These are phyloP conservation scores for Aspergillus olivimuriae DNA, from an alignment of 495 filamentous ascomycete genomes.

Conservation along the genomic window DNA sequence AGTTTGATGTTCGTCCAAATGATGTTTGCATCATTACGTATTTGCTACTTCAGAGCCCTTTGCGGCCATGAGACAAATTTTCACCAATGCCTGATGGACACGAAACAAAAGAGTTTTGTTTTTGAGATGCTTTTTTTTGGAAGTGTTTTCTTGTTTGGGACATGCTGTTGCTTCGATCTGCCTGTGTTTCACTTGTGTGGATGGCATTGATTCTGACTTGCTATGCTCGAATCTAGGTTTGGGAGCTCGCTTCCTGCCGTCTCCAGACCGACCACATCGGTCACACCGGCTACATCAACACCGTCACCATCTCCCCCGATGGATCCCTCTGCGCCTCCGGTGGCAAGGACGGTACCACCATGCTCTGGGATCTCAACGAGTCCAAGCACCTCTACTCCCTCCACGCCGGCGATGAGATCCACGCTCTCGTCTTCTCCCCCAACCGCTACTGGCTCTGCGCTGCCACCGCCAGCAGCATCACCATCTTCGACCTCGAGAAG, in stretches of 20 bases:
- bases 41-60: constrained; percentile 99
- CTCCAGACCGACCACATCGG: constrained; percentile 99
- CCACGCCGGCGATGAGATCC: constrained; percentile 99
- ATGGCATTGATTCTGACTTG: constrained; percentile 7
- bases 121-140: constrained; percentile 8
- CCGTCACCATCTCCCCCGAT: constrained; percentile 99
- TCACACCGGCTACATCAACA: constrained; percentile 99
- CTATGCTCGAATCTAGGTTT: constrained; percentile 60
- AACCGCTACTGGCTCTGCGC: constrained; percentile 99
- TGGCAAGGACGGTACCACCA: constrained; percentile 99
- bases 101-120: constrained; percentile 16
- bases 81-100: constrained; percentile 85
- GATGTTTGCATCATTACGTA: constrained; percentile 96
- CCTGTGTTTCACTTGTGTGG: too few species aligned
- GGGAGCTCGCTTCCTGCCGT: constrained; percentile 98
- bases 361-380: constrained; percentile 99
- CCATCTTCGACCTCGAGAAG: constrained; percentile 99
- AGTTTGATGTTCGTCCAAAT: constrained; percentile 45
- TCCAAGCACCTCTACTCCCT: constrained; percentile 99
- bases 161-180: too few species aligned
- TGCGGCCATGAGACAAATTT: constrained; percentile 90
- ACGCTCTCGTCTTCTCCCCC: constrained; percentile 99
- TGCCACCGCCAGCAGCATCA: constrained; percentile 92
- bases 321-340: constrained; percentile 98
- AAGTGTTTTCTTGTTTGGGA: too few species aligned